A percentile compares a stretch with the other conserved stretches of the same genome.
These are phyloP conservation scores for Penicillium sp. DNA, from an alignment of 2,329 filamentous ascomycete species.

Conservation along the genomic window DNA sequence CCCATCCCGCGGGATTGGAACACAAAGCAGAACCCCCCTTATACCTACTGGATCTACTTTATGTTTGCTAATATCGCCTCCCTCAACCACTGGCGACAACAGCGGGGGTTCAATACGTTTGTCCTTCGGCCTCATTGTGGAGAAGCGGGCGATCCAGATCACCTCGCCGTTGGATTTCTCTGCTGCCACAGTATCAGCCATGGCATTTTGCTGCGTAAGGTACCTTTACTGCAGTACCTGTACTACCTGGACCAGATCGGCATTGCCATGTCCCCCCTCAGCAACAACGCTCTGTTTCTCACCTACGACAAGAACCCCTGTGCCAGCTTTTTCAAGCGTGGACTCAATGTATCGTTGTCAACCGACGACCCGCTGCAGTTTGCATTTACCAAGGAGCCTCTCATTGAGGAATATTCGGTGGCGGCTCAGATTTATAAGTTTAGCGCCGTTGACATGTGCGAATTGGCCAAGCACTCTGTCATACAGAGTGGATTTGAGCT, in stretches of 20 bases:
- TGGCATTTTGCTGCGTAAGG: slow-evolving; percentile 86
- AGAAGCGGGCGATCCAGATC: slow-evolving; percentile 94
- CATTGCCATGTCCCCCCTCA: slow-evolving; percentile 98
- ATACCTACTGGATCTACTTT: slow-evolving; percentile 99
- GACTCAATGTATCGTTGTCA: slow-evolving; percentile 91
- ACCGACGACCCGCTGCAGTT: slow-evolving; percentile 98
- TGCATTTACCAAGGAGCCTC: slow-evolving; percentile 94
- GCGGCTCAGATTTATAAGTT: slow-evolving; percentile 99
- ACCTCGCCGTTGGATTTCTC: slow-evolving; percentile 85
- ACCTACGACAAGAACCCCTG: slow-evolving; percentile 98
- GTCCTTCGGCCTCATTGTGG: slow-evolving; percentile 90
- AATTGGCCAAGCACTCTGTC: slow-evolving; percentile 94
- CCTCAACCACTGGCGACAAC: slow-evolving; percentile 86
- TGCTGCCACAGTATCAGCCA: slow-evolving; percentile 98
- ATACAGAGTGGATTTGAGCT: slow-evolving; percentile 92
- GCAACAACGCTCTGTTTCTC: slow-evolving; percentile 95
- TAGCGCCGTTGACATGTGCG: slow-evolving; percentile 96
- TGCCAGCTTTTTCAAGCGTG: slow-evolving; percentile 90
- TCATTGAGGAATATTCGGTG: slow-evolving; percentile 98
- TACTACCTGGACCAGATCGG: slow-evolving; percentile 98
- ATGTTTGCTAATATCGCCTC: slow-evolving; percentile 92
- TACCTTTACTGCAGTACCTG: slow-evolving; percentile 91
- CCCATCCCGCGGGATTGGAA: slow-evolving; percentile 86
- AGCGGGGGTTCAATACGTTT: slow-evolving; percentile 94
- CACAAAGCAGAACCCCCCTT: slow-evolving; percentile 92